Evolutionary conservation across 1,284 basidiomycete genomes (phyloP).

Genomic region (Tetrapyrgos nigripes): DNA sequence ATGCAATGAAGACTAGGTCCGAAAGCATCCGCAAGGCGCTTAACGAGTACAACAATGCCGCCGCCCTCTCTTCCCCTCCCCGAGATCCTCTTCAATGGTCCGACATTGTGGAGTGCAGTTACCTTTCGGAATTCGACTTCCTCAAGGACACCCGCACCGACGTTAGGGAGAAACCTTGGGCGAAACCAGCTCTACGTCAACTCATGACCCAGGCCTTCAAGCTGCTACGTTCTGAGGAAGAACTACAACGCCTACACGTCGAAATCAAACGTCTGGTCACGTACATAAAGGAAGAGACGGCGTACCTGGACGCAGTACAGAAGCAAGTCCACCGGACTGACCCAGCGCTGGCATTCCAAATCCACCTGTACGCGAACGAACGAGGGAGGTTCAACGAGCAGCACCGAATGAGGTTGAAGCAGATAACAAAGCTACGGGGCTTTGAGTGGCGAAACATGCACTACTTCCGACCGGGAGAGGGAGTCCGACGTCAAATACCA

Average conservation of each 20-base stretch:
- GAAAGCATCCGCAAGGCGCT: slow-evolving; percentile 4
- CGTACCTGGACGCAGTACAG: slow-evolving; percentile 4
- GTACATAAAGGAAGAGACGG: slow-evolving; percentile 30
- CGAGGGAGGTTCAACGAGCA: slow-evolving; percentile 7
- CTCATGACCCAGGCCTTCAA: slow-evolving; percentile 26
- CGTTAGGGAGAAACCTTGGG: slow-evolving; percentile 30
- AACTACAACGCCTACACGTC: slow-evolving; percentile 29
- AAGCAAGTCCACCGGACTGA: not conserved
- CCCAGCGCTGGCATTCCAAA: slow-evolving; percentile 11
- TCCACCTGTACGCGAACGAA: not conserved
- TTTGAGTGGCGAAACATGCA: not conserved
- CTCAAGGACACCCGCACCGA: slow-evolving; percentile 31
- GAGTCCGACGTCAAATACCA: not conserved
- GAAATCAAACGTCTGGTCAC: slow-evolving; percentile 32
- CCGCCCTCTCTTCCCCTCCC: not conserved
- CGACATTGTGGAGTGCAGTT: slow-evolving; percentile 27
- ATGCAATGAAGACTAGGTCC: not conserved
- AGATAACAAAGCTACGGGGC: slow-evolving; percentile 1
- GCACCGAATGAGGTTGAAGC: not conserved
- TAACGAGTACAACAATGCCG: not conserved
- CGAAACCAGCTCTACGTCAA: slow-evolving; percentile 23
- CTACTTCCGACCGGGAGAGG: not conserved
- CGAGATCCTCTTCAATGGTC: not conserved
- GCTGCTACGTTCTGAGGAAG: slow-evolving; percentile 31
- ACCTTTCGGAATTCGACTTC: slow-evolving; percentile 18